A percentile compares a stretch with the other conserved stretches of the same genome.
Conservation (phyloP, 148 eudicot species). For the Vaccinium macrocarpon region DNA sequence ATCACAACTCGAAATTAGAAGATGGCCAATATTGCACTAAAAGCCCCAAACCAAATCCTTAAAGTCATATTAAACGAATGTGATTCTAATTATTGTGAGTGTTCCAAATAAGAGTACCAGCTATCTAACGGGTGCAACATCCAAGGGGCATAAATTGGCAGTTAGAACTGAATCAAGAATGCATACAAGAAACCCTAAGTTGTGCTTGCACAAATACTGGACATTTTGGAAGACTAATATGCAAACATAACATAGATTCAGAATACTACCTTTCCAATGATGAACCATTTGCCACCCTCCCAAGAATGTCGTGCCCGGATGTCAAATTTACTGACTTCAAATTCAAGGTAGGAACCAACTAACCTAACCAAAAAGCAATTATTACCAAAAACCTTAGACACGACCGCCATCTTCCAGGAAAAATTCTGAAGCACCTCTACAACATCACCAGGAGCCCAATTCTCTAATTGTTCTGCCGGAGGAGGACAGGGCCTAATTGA, state of each 20-base stretch:
- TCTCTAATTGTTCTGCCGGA: constrained; percentile 28
- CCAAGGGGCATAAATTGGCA: neutral
- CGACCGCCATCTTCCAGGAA: constrained; percentile 65
- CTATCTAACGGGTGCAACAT: neutral
- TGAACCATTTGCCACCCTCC: constrained; percentile 64
- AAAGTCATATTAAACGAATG: neutral
- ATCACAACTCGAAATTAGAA: neutral
- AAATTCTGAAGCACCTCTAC: constrained; percentile 60
- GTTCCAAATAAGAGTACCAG: neutral
- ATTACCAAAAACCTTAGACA: constrained; percentile 39
- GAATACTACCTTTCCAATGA: constrained; percentile 51
- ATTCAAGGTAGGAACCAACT: constrained; percentile 54
- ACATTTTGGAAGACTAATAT: neutral
- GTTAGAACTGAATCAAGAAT: neutral
- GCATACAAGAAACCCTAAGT: constrained; percentile 1
- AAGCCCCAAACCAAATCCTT: neutral
- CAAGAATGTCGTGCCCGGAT: constrained; percentile 71
- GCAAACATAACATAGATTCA: neutral
- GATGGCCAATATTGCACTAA: neutral
- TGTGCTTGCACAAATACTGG: neutral
- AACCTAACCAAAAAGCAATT: constrained; percentile 51
- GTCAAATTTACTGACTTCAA: constrained; percentile 38
- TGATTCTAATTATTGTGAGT: neutral
- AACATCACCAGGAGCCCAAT: constrained; percentile 61
- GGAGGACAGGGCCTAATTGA: constrained; percentile 79